A percentile compares a stretch with the other conserved stretches of the same genome.
Evolutionary conservation across 2,329 filamentous ascomycete species (phyloP).

Genomic region (Fusarium sublunatum): DNA sequence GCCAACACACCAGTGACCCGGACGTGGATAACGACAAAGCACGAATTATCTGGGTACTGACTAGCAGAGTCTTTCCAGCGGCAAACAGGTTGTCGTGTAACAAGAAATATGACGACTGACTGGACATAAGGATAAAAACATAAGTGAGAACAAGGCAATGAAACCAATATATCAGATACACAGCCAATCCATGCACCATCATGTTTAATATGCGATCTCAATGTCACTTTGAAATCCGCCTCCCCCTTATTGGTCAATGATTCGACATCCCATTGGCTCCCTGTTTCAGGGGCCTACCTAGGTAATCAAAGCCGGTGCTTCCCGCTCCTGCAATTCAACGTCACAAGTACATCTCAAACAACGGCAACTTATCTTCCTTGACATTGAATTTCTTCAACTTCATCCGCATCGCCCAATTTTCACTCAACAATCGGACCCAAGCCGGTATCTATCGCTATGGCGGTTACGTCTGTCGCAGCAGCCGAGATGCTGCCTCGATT

Average conservation of each 20-base stretch:
- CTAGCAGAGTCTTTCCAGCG: too few species aligned
- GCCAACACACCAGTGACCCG: too few species aligned
- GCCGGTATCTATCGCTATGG: constrained; percentile 41
- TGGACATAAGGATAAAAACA: too few species aligned
- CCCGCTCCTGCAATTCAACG: constrained; percentile 39
- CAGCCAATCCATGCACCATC: neutral
- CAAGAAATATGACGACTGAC: too few species aligned
- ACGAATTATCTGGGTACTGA: too few species aligned
- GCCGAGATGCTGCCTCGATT: constrained; percentile 62
- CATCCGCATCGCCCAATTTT: constrained; percentile 23
- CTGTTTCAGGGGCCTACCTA: constrained; percentile 16
- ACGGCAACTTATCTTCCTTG: neutral
- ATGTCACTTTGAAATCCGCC: constrained; percentile 12
- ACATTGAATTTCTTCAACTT: constrained; percentile 27
- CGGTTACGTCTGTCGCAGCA: constrained; percentile 43
- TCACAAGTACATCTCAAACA: constrained; percentile 33
- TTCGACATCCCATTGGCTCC: constrained; percentile 28
- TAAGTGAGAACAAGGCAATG: too few species aligned
- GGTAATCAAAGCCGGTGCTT: constrained; percentile 44
- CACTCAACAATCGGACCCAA: constrained; percentile 6
- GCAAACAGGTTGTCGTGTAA: too few species aligned
- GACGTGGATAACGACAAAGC: too few species aligned
- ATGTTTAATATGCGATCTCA: constrained; percentile 12
- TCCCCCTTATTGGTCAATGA: constrained; percentile 25
- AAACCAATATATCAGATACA: neutral